These are phyloP conservation scores for Aspergillus ochraceoroseus DNA, from an alignment of 2,329 filamentous ascomycete species.

Conservation along the genomic window DNA sequence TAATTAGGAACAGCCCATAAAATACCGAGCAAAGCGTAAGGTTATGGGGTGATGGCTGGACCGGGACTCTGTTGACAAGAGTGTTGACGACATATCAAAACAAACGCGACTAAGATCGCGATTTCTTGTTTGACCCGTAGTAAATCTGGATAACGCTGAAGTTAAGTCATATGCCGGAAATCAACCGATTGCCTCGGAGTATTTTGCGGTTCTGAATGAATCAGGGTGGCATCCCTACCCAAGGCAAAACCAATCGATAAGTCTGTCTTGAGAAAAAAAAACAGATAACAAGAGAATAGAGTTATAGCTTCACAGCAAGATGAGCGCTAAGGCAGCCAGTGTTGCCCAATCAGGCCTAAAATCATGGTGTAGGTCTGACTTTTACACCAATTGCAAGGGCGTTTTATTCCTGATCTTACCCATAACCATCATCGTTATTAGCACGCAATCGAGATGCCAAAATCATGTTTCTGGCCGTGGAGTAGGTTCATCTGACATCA, in stretches of 20 bases:
- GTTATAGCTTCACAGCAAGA: conserved; percentile 16
- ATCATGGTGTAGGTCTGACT: conserved; percentile 9
- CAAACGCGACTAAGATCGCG: too few relatives aligned
- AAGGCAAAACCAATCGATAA: background rate
- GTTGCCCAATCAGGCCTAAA: conserved; percentile 16
- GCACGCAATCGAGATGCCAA: background rate
- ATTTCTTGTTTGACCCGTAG: too few relatives aligned
- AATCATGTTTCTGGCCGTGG: conserved; percentile 5
- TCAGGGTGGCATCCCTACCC: too few relatives aligned
- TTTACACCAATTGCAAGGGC: conserved; percentile 4
- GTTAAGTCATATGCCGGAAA: too few relatives aligned
- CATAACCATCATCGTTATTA: conserved; percentile 1
- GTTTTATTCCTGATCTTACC: conserved; percentile 2
- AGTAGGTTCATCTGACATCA: conserved; percentile 10
- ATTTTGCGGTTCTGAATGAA: too few relatives aligned
- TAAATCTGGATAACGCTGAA: too few relatives aligned
- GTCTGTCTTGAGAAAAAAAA: background rate
- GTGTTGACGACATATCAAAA: too few relatives aligned
- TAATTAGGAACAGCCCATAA: too few relatives aligned
- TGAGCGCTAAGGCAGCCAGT: conserved; percentile 14
- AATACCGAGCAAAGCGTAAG: too few relatives aligned
- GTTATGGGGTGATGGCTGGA: too few relatives aligned
- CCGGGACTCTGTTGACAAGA: too few relatives aligned
- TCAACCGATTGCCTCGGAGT: too few relatives aligned
- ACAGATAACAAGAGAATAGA: conserved; percentile 16